Conservation (phyloP, 2,329 filamentous ascomycete genomes). For the Claviceps citrina region DNA sequence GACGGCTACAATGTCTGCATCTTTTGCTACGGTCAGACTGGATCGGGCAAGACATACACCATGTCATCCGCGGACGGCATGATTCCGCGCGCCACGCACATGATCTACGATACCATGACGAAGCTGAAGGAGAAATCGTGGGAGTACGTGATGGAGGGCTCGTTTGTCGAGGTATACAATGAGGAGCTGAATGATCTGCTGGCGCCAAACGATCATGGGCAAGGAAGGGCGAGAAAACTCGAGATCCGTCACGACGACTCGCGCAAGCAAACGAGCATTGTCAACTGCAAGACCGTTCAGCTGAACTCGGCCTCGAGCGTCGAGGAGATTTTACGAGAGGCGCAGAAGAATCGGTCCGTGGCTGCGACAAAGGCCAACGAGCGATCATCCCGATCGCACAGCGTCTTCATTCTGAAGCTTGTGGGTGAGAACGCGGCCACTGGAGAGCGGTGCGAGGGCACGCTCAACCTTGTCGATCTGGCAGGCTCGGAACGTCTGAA, state of each 20-base stretch:
- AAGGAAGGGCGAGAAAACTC: conserved; percentile 63
- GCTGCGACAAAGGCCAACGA: conserved; percentile 97
- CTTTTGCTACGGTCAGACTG: conserved; percentile 95
- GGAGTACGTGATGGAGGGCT: conserved; percentile 87
- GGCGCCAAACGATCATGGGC: conserved; percentile 36
- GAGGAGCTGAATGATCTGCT: conserved; percentile 90
- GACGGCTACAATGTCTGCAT: conserved; percentile 99
- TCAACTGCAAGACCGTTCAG: conserved; percentile 61
- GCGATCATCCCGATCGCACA: conserved; percentile 84
- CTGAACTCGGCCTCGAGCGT: conserved; percentile 70
- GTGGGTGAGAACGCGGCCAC: conserved; percentile 56
- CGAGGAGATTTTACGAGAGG: conserved; percentile 62
- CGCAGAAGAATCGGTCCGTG: conserved; percentile 75
- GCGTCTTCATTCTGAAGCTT: conserved; percentile 83
- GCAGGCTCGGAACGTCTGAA: conserved; percentile 85
- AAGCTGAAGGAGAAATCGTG: conserved; percentile 80
- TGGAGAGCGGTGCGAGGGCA: conserved; percentile 76
- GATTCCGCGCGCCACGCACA: conserved; percentile 82
- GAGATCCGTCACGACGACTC: conserved; percentile 77
- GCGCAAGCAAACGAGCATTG: conserved; percentile 67
- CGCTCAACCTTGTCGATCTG: conserved; percentile 87
- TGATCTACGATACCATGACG: conserved; percentile 82
- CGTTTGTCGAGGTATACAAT: conserved; percentile 96
- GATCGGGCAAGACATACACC: conserved; percentile 89
- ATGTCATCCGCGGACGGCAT: conserved; percentile 89